Evolutionary conservation across 805 yeast genomes (phyloP).

Genomic region (Lipomyces spencermartinsiae): DNA sequence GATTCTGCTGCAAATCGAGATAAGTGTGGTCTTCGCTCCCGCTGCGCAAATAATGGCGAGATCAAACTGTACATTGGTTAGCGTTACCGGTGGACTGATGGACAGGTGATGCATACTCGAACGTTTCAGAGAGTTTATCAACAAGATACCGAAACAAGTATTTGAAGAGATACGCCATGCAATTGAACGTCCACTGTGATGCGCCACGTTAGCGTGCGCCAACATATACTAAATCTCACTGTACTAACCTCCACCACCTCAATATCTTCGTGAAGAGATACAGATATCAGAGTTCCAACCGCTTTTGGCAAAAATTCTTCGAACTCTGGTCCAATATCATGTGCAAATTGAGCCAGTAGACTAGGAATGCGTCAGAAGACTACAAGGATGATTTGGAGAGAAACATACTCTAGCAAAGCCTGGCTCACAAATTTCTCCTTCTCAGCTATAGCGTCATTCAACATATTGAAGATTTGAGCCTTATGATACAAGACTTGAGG

Average conservation of each 20-base stretch:
- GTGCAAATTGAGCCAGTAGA: slow-evolving; percentile 80
- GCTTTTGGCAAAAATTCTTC: slow-evolving; percentile 68
- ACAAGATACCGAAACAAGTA: slow-evolving; percentile 73
- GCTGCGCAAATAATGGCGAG: slow-evolving; percentile 53
- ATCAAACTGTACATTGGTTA: slow-evolving; percentile 22
- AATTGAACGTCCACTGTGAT: slow-evolving; percentile 71
- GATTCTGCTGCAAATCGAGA: slow-evolving; percentile 91
- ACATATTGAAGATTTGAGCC: slow-evolving; percentile 59
- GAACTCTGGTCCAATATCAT: slow-evolving; percentile 91
- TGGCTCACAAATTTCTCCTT: slow-evolving; percentile 77
- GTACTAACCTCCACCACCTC: slow-evolving; percentile 61
- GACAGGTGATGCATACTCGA: slow-evolving; percentile 65
- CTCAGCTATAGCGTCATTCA: slow-evolving; percentile 55
- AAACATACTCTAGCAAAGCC: slow-evolving; percentile 69
- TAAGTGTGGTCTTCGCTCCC: slow-evolving; percentile 63
- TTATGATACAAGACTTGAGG: slow-evolving; percentile 84
- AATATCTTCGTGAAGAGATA: slow-evolving; percentile 62
- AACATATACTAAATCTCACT: background rate
- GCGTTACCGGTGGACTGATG: background rate
- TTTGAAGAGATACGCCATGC: slow-evolving; percentile 87
- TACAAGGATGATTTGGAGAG: background rate
- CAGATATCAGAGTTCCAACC: slow-evolving; percentile 56
- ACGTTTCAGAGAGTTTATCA: slow-evolving; percentile 71
- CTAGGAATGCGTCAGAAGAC: slow-evolving; percentile 30
- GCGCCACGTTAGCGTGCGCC: background rate